Base-by-base conservation (phyloP, 768 basidiomycete genomes). In the Royoungia palumana region DNA sequence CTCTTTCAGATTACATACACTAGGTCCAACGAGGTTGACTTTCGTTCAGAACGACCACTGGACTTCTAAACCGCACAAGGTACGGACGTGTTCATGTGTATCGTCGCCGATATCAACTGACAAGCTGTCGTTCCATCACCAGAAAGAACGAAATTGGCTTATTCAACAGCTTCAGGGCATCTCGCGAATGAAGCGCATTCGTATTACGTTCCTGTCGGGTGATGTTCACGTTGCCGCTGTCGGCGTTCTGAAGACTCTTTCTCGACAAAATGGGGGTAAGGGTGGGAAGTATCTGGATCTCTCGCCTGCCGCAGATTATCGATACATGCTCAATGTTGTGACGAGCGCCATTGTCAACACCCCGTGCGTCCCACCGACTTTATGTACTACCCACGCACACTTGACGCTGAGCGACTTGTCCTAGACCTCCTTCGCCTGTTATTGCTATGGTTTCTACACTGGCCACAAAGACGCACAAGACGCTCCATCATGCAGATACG, bases 301-400 rank as follows among this genome's bases (percentile, higher is more conserved):
- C 6, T 64, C 72, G 4, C 82, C 89, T 2, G 61, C 67, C 2
- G 55, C 66, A 21, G 96, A 97, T 65, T 72, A 82, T 62, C 81
- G 92, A 38, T 96, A 90, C 67, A 97, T 98, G 94, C 64, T 94
- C 40, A 94, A 95, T 56, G 71, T 94, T 28, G 79, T 91, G 9
- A 82, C 89, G 5, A 92, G 90, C 59, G 95, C 95, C 13, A 98
- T 99, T 54, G 95, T 99, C 41, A 95, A 96, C 63, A 96, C 95
- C 6, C 94, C 95, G 87, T 86, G 62, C 63, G 87, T 73, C 10
- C 8, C 51, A 6, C 30, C 17, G 17, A 8, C 16, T 32, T 6
- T 14, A 16, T 16, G 16, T 32, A 24, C 13, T 13, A 3, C 21
- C 22, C 6, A 2, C 41, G 37, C 17, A 32, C 47, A 24, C 17